Evolutionary conservation across 768 basidiomycete species (phyloP).

Genomic region (Lactarius indigo): DNA sequence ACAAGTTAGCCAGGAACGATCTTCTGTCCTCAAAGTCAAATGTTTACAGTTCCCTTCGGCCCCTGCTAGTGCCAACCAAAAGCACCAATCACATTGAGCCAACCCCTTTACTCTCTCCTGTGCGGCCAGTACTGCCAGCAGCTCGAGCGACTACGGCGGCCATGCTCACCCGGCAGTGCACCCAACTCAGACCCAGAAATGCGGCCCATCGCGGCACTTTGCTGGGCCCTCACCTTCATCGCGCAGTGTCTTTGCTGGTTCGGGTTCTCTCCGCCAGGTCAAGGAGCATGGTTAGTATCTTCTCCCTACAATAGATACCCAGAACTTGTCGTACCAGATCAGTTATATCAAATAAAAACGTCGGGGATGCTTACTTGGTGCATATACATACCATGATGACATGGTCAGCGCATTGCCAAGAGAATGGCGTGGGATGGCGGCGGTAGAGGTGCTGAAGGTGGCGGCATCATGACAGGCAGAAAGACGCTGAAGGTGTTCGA

Average conservation of each 20-base stretch:
- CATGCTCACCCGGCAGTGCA: constrained; percentile 84
- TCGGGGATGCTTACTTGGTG: too few species aligned
- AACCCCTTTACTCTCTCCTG: constrained; percentile 55
- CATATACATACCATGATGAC: too few species aligned
- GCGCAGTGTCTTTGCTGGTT: constrained; percentile 61
- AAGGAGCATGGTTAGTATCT: constrained; percentile 68
- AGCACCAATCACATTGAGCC: constrained; percentile 75
- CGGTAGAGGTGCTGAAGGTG: too few species aligned
- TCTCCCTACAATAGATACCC: constrained; percentile 61
- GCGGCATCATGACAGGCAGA: too few species aligned
- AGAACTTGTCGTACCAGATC: constrained; percentile 51
- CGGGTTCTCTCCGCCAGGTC: constrained; percentile 71
- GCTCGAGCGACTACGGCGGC: constrained; percentile 58
- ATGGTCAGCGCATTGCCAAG: too few species aligned
- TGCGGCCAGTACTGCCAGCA: constrained; percentile 49
- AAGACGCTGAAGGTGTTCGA: too few species aligned
- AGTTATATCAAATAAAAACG: too few species aligned
- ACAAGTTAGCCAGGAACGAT: too few species aligned
- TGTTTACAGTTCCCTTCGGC: constrained; percentile 57
- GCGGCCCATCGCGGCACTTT: constrained; percentile 82
- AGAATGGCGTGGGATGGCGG: too few species aligned
- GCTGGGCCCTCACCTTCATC: constrained; percentile 63
- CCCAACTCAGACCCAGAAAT: constrained; percentile 82
- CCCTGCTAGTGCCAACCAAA: constrained; percentile 36
- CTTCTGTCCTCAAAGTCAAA: too few species aligned